Base-by-base conservation (phyloP, 2,329 filamentous ascomycete genomes). In the Alternaria ethzedia region DNA sequence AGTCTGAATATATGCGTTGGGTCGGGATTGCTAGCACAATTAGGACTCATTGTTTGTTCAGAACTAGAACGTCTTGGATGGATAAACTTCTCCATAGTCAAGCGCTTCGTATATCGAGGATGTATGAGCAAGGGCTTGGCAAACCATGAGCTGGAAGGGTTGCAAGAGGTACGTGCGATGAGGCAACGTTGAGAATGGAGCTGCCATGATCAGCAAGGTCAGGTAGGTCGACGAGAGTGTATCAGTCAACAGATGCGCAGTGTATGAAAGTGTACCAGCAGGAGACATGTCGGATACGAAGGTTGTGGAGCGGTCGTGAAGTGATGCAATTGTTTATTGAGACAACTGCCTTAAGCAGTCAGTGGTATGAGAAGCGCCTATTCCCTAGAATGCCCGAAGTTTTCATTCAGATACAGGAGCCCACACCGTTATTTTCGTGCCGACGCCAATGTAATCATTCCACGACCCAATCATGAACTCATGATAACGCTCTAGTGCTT, bases 311-410 rank as follows among this genome's bases (percentile, higher is more conserved):
- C 59, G 54, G 50, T 68, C 71, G 65, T 74, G 73, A 74, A 75
- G 70, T 72, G 71, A 74, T 79, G 73, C 70, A 78, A 77, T 78
- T 78, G 74, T 75, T 74, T 70, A 76, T 78, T 75, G 63, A 74
- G 70, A 74, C 74, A 76, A 74, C 73, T 77, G 76, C 75, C 60
- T 62, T 63, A 70, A 75, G 76, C 74, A 78, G 75, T 74, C 74
- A 73, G 67, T 73, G 72, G 71, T 76, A 76, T 77, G 73, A 71
- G 63, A 76, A 71, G 67, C 70, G 68, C 72, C 74, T 70, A 73
- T 76, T 70, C 59, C 74, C 71, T 74, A 73, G 66, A 73, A 78
- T 74, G 61, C 61, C 76, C 70, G 69, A 72, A 73, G 69, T 72
- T 67, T 72, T 68, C 72, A 69, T 75, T 72, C 72, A 77, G 72